Percentiles rank a stretch among this genome's conserved stretches.
phyloP scores from a whole-genome alignment of 352 stramenopile species.

The Phytophthora pinifolia region DNA sequence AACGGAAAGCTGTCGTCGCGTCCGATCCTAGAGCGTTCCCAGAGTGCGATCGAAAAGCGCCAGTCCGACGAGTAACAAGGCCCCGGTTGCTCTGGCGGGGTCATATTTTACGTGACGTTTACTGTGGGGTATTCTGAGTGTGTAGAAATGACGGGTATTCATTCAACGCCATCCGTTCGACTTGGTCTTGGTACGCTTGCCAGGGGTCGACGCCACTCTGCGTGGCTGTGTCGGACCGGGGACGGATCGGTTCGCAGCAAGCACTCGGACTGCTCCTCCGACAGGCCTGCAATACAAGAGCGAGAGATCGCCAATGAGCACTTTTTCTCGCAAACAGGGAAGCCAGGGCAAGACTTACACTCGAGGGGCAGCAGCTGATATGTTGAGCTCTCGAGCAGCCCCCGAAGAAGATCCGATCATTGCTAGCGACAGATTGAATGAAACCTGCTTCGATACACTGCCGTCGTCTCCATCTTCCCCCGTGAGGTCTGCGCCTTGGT shows the following conservation, averaged over 20 bases:
- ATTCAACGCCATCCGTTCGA: conserved; percentile 67
- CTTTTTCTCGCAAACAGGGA: background rate
- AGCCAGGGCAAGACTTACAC: conserved; percentile 36
- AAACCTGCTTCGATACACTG: conserved; percentile 58
- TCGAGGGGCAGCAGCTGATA: conserved; percentile 26
- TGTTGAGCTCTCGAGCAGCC: conserved; percentile 32
- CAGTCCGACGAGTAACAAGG: conserved; percentile 18
- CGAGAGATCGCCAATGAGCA: conserved; percentile 3
- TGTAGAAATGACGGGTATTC: conserved; percentile 6
- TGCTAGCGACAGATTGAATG: conserved; percentile 47
- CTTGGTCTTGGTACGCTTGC: conserved; percentile 52
- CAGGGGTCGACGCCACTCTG: conserved; percentile 31
- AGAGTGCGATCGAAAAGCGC: conserved; percentile 24
- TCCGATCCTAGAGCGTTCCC: conserved; percentile 35
- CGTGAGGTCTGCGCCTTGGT: conserved; percentile 5
- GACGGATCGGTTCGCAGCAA: conserved; percentile 33
- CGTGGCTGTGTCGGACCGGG: conserved; percentile 20
- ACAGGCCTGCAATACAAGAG: conserved; percentile 19
- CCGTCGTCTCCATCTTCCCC: conserved; percentile 8
- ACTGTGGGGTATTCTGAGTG: conserved; percentile 14
- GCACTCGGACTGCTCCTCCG: conserved; percentile 42
- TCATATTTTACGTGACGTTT: conserved; percentile 37
- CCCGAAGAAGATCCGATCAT: conserved; percentile 11
- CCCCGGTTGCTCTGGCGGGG: conserved; percentile 12
- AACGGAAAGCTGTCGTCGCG: conserved; percentile 24